These are phyloP conservation scores for Neurospora sp. DNA, from an alignment of 495 filamentous ascomycete genomes.

Conservation along the genomic window DNA sequence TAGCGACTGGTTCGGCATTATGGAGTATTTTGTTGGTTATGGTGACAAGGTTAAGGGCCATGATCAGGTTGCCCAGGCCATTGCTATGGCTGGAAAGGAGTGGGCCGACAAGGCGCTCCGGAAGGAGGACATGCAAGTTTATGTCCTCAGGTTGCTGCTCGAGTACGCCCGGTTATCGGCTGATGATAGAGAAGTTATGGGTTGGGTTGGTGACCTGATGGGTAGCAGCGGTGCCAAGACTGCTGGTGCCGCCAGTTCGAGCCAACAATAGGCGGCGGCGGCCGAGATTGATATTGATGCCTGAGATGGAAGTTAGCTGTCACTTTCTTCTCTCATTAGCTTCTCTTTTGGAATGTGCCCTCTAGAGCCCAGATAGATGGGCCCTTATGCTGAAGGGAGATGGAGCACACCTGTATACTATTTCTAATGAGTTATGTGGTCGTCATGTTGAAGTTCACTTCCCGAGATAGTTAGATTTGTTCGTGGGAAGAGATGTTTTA, in stretches of 20 bases:
- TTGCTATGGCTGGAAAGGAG: constrained; percentile 51
- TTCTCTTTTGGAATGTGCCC: background rate
- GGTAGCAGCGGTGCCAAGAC: background rate
- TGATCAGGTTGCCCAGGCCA: constrained; percentile 40
- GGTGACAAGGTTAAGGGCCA: constrained; percentile 14
- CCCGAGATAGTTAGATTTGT: background rate
- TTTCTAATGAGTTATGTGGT: background rate
- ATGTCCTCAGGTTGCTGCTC: constrained; percentile 55
- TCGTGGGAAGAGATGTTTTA: background rate
- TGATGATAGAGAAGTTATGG: constrained; percentile 54
- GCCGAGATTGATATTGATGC: background rate
- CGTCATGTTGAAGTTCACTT: background rate
- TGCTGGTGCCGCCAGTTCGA: background rate
- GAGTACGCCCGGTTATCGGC: constrained; percentile 62
- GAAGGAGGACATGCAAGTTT: constrained; percentile 63
- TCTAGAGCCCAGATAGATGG: background rate
- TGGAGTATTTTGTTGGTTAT: constrained; percentile 69
- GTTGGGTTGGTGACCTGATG: constrained; percentile 47
- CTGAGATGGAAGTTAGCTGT: background rate
- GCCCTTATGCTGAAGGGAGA: background rate
- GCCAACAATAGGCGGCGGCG: background rate
- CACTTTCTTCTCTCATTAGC: background rate
- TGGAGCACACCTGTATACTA: background rate
- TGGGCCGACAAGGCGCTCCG: constrained; percentile 64
- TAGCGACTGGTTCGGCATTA: constrained; percentile 62